Evolutionary conservation across 2,329 filamentous ascomycete genomes (phyloP), one percentile per base, ranked within the genome.

Genomic region (Sordariomycetes sp.): DNA sequence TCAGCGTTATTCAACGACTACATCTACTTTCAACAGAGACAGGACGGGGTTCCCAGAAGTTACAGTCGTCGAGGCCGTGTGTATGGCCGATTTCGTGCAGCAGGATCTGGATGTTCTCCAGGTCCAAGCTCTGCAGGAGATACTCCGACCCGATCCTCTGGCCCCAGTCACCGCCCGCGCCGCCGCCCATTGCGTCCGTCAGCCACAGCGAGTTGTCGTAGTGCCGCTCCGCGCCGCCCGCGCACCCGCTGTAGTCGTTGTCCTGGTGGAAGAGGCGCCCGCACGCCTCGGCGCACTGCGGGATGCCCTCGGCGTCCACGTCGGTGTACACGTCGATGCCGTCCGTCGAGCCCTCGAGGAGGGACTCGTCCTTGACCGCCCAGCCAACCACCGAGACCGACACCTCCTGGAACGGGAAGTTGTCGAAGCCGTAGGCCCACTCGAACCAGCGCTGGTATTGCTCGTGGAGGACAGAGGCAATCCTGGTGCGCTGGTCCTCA

Each of bases 201-300:
- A 78, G 68, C 76, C 76, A 78, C 53, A 78, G 70, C 5, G 71
- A 73, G 63, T 74, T 66, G 61, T 77, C 73, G 61, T 77, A 78
- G 64, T 76, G 74, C 16, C 68, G 64, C 34, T 61, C 68, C 1
- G 69, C 69, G 24, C 73, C 72, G 16, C 67, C 70, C 5, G 70
- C 61, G 61, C 75, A 77, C 20, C 66, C 62, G 59, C 64, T 65
- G 62, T 77, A 76, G 59, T 76, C 67, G n/a, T 64, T 65, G 46
- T 75, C 65, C 61, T 73, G 70, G 64, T 78, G 70, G 67, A 76
- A 77, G 67, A 74, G 74, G 32, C 74, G 69, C 18, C 74, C 73
- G 59, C 75, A 77, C 7, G 66, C 62, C 50, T 68, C 66, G 24
- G 68, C 67, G 61, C 75, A 78, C 64, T 76, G 67, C 0, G 75